phyloP scores from a whole-genome alignment of 2,329 filamentous ascomycete genomes.

The Cladosporium sp. region DNA sequence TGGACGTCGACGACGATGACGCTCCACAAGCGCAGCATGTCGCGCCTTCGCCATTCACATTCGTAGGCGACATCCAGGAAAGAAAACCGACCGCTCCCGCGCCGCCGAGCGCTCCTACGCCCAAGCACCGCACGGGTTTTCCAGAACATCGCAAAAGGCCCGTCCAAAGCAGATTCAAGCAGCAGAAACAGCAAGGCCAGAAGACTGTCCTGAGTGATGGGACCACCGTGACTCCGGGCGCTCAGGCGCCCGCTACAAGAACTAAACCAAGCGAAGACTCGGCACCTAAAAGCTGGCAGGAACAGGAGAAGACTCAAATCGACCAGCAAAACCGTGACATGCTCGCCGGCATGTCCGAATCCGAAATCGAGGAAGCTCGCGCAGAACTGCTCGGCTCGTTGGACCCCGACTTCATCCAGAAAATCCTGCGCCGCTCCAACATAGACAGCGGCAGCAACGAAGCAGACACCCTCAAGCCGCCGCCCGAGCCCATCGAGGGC shows the following conservation, averaged over 20 bases:
- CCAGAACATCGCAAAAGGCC: constrained; percentile 79
- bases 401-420: constrained; percentile 68
- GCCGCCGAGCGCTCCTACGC: constrained; percentile 57
- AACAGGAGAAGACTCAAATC: constrained; percentile 64
- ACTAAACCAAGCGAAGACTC: constrained; percentile 8
- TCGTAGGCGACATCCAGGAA: constrained; percentile 75
- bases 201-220: constrained; percentile 7
- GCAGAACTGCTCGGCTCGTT: constrained; percentile 73
- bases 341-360: constrained; percentile 69
- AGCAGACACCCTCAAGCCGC: constrained; percentile 22
- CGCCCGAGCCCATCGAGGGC: constrained; percentile 5
- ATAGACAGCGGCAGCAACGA: constrained; percentile 58
- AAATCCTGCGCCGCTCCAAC: constrained; percentile 67
- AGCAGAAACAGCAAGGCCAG: constrained; percentile 38
- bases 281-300: constrained; percentile 29
- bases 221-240: constrained; percentile 1
- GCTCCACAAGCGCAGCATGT: constrained; percentile 10
- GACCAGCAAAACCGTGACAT: constrained; percentile 73
- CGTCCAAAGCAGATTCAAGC: constrained; percentile 72
- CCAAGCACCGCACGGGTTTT: constrained; percentile 61
- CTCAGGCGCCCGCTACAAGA: background rate
- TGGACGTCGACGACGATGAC: constrained; percentile 44
- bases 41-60: constrained; percentile 30
- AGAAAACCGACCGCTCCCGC: constrained; percentile 54
- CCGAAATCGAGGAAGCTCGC: constrained; percentile 74